Evolutionary conservation across 2,329 filamentous ascomycete species (phyloP).

Genomic region (Thyridium curvatum): DNA sequence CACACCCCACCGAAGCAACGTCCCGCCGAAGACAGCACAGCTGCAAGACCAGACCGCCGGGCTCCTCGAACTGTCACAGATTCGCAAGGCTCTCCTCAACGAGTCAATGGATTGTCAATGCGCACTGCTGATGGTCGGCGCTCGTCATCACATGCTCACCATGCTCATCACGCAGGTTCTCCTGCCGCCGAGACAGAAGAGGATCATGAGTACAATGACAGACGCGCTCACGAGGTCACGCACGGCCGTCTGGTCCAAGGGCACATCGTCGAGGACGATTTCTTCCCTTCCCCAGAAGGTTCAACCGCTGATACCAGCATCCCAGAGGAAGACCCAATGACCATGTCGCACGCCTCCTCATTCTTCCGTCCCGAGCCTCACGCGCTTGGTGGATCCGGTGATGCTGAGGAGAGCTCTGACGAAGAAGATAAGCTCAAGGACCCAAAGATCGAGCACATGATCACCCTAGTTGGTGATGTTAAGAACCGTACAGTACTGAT

Average conservation of each 20-base stretch:
- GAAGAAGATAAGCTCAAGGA: slow-evolving; percentile 85
- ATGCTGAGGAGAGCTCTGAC: slow-evolving; percentile 76
- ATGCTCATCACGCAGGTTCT: slow-evolving; percentile 12
- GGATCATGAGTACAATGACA: slow-evolving; percentile 60
- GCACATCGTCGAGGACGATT: slow-evolving; percentile 91
- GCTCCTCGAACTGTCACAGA: slow-evolving; percentile 29
- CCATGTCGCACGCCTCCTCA: slow-evolving; percentile 70
- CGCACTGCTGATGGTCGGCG: slow-evolving; percentile 17
- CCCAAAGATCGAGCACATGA: slow-evolving; percentile 81
- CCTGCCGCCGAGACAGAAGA: slow-evolving; percentile 32
- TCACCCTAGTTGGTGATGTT: slow-evolving; percentile 95
- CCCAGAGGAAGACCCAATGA: slow-evolving; percentile 75
- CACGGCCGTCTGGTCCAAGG: slow-evolving; percentile 88
- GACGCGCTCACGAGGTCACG: slow-evolving; percentile 81
- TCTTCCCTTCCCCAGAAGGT: slow-evolving; percentile 69
- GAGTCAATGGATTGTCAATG: slow-evolving; percentile 21
- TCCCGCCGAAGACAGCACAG: slow-evolving; percentile 16
- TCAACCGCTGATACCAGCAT: slow-evolving; percentile 63
- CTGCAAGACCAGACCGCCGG: slow-evolving; percentile 13
- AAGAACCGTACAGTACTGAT: slow-evolving; percentile 84
- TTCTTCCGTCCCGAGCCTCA: slow-evolving; percentile 66
- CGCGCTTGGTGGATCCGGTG: slow-evolving; percentile 75
- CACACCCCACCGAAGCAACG: slow-evolving; percentile 16
- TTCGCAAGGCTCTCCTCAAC: slow-evolving; percentile 35
- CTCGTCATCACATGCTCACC: background rate